A percentile compares a stretch with the other conserved stretches of the same genome.
Evolutionary conservation across 768 basidiomycete genomes (phyloP).

Genomic region (Russula sp.): DNA sequence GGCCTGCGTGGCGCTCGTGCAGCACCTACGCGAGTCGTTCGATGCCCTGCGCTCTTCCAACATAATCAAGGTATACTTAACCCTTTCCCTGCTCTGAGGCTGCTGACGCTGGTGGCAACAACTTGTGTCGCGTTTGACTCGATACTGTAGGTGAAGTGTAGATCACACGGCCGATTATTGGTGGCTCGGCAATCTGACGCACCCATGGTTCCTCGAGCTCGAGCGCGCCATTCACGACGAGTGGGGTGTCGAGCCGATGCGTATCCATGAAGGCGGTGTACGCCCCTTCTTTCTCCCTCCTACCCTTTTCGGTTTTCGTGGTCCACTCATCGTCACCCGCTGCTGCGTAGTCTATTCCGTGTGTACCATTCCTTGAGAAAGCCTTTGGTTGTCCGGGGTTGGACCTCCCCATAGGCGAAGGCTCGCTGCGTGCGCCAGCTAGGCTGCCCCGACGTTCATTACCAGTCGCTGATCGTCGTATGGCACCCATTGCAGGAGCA

Average conservation of each 20-base stretch:
- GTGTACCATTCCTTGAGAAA: constrained; percentile 89
- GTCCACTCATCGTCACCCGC: not conserved
- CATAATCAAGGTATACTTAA: constrained; percentile 50
- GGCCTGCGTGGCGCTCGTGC: constrained; percentile 55
- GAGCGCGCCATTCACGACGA: constrained; percentile 78
- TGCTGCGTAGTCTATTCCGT: constrained; percentile 76
- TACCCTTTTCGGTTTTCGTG: not conserved
- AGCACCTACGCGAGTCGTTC: constrained; percentile 57
- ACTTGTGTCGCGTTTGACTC: not conserved
- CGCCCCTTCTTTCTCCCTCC: constrained; percentile 25
- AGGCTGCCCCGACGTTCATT: not conserved
- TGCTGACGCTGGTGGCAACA: not conserved
- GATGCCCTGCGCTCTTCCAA: constrained; percentile 59
- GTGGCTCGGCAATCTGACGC: constrained; percentile 91
- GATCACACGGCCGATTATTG: constrained; percentile 78
- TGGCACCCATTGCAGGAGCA: constrained; percentile 26
- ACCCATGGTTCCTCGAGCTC: constrained; percentile 80
- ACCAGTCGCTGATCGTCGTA: constrained; percentile 3
- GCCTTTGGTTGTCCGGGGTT: constrained; percentile 84
- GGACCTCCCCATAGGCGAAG: constrained; percentile 93
- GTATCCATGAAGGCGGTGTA: constrained; percentile 92
- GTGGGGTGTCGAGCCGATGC: constrained; percentile 81
- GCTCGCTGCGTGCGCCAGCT: constrained; percentile 49
- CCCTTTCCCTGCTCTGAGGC: not conserved
- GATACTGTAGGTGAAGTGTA: constrained; percentile 52